phyloP scores from a whole-genome alignment of 2,329 filamentous ascomycete species.

The Exophiala aquamarina region DNA sequence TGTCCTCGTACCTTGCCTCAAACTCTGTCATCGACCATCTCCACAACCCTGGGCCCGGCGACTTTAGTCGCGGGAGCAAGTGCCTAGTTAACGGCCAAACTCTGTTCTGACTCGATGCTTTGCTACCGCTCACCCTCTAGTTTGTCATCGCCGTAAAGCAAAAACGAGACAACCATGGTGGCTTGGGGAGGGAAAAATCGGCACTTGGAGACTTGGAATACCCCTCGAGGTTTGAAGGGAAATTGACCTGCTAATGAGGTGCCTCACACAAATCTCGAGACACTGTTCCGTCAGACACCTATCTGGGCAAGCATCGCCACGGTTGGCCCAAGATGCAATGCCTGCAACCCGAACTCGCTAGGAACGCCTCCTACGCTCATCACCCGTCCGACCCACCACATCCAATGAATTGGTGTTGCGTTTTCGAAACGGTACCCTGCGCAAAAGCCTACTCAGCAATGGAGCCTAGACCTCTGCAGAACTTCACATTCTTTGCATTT shows the following conservation, averaged over 20 bases:
- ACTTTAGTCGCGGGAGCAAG: too few species aligned
- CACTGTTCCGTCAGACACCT: not conserved
- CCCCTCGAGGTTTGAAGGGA: not conserved
- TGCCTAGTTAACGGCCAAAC: slow-evolving; percentile 4
- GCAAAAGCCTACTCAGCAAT: not conserved
- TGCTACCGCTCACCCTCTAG: not conserved
- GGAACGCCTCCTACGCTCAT: slow-evolving; percentile 16
- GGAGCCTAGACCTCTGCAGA: too few species aligned
- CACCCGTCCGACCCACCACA: slow-evolving; percentile 13
- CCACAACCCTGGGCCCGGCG: slow-evolving; percentile 3
- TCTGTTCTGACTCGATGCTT: slow-evolving; percentile 1
- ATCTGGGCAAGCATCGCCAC: not conserved
- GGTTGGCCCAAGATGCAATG: not conserved
- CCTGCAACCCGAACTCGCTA: slow-evolving; percentile 13
- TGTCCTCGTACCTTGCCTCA: too few species aligned
- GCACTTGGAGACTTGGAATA: too few species aligned
- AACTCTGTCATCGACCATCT: slow-evolving; percentile 5
- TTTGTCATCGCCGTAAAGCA: too few species aligned
- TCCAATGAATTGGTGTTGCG: slow-evolving; percentile 8
- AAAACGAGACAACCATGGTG: too few species aligned
- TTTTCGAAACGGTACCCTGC: slow-evolving; percentile 18
- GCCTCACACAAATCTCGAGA: slow-evolving; percentile 7
- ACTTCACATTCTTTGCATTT: slow-evolving; percentile 4
- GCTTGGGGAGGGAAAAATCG: too few species aligned
- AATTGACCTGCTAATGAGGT: slow-evolving; percentile 1